Evolutionary conservation across 108 stramenopile species (phyloP), one percentile per base, ranked within the genome.

Genomic region (Discostella pseudostelligera): DNA sequence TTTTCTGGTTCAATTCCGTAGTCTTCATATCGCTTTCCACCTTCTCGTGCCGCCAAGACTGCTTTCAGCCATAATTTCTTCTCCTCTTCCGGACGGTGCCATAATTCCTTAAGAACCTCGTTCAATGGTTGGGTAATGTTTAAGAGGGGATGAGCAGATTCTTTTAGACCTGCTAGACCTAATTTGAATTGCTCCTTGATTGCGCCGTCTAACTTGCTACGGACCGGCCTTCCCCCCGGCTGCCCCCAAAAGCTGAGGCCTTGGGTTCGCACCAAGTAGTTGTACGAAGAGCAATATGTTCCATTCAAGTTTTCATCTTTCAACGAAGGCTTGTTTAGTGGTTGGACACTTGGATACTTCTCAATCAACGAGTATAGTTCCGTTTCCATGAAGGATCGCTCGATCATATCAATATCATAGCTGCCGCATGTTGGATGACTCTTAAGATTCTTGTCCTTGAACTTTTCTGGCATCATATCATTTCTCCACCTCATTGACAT

Each of bases 231-330:
- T 12, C 71, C 71, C 5, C 71, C 71, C 2, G 75, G 67, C 19
- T 37, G 29, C 46, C 75, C 75, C 47, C 53, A 76, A 17, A 76
- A 39, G 20, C 17, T 48, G 29, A 76, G 45, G 7, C 62, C 75
- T 36, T 76, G 40, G 0, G 67, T 76, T 32, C 51, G 36, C 21
- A 76, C 67, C 19, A 47, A 46, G 37, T 76, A 39, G 37, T 76
- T 76, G 75, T 69, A 76, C 6, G 55, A 36, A 44, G 62, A 65
- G 58, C 75, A 76, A 37, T 76, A 76, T 35, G 67, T 76, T 24
- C 75, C 75, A 47, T 69, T 76, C 63, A 76, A 65, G 2, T 49
- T 46, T 32, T 53, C 62, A 46, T 76, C 75, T 3, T 64, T 69
- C 16, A 76, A 46, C 14, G 67, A 68, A 2, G 68, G 63, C 45